Evolutionary conservation across 1,284 basidiomycete genomes (phyloP).

Genomic region (Xerocomus nothofagi): DNA sequence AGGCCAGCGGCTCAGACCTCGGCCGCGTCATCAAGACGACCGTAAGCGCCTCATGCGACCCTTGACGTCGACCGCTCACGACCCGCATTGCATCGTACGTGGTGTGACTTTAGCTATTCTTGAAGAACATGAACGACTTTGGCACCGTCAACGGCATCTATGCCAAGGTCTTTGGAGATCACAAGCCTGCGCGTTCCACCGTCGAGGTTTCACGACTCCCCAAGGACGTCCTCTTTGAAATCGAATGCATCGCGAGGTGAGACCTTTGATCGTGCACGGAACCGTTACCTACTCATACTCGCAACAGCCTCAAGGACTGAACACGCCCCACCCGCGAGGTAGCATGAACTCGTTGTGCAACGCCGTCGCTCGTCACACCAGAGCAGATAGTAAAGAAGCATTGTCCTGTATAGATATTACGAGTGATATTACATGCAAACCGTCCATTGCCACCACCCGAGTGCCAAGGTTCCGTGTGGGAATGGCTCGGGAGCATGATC

Average conservation of each 20-base stretch:
- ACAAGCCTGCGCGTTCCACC: slow-evolving; percentile 91
- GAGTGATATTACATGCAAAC: slow-evolving; percentile 3
- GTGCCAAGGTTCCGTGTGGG: background rate
- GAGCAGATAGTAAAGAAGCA: background rate
- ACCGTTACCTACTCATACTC: background rate
- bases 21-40: slow-evolving; percentile 86
- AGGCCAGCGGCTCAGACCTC: slow-evolving; percentile 77
- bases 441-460: background rate
- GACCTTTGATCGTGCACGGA: background rate
- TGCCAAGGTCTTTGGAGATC: slow-evolving; percentile 78
- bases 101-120: slow-evolving; percentile 65
- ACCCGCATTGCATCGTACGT: background rate
- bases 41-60: slow-evolving; percentile 43
- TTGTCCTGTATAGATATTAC: slow-evolving; percentile 7
- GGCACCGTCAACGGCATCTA: slow-evolving; percentile 80
- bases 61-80: background rate
- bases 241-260: slow-evolving; percentile 82
- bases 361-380: background rate
- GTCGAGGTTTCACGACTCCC: slow-evolving; percentile 80
- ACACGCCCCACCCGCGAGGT: background rate
- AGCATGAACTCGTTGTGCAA: background rate
- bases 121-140: slow-evolving; percentile 94
- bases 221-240: slow-evolving; percentile 83
- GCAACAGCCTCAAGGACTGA: slow-evolving; percentile 24
- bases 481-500: slow-evolving; percentile 1